These are phyloP conservation scores for Eustoma russellianum DNA, from an alignment of 257 asterid species.

Conservation along the genomic window DNA sequence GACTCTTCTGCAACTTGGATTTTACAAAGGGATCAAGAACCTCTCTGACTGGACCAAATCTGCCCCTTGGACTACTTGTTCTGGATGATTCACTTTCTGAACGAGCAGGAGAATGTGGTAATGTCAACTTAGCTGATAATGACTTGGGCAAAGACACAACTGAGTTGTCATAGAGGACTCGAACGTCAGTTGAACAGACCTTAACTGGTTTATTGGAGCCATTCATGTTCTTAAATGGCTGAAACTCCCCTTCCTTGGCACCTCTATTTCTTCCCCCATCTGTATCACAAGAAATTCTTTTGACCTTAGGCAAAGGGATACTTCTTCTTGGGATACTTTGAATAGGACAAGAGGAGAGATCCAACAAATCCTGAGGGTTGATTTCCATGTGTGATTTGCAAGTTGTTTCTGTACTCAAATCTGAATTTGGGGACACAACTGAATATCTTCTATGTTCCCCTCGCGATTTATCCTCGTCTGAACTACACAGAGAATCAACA, in stretches of 20 bases:
- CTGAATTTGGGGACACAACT: conserved; percentile 31
- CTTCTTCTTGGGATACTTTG: conserved; percentile 19
- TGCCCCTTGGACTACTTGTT: conserved; percentile 39
- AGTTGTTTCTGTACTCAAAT: conserved; percentile 19
- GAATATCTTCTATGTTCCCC: conserved; percentile 31
- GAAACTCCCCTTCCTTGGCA: conserved; percentile 11
- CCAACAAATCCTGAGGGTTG: conserved; percentile 9
- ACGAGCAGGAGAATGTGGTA: conserved; percentile 57
- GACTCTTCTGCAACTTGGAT: conserved; percentile 48
- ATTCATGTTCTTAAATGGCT: conserved; percentile 17
- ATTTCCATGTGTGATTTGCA: conserved; percentile 15
- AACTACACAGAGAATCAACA: conserved; percentile 59
- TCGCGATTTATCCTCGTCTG: conserved; percentile 43
- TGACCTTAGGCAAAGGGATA: conserved; percentile 11
- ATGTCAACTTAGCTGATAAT: conserved; percentile 48
- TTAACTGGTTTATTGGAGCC: conserved; percentile 16
- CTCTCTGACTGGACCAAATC: conserved; percentile 39
- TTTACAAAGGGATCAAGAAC: conserved; percentile 62
- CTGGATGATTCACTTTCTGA: conserved; percentile 44
- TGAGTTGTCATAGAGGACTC: conserved; percentile 17
- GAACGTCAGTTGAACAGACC: conserved; percentile 15
- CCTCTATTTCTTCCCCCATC: conserved; percentile 12
- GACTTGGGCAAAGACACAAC: conserved; percentile 40
- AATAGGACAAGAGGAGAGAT: conserved; percentile 16
- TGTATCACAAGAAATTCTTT: conserved; percentile 13